Conservation (phyloP, 108 stramenopile species). For the Pseudonitzschia pungens region DNA sequence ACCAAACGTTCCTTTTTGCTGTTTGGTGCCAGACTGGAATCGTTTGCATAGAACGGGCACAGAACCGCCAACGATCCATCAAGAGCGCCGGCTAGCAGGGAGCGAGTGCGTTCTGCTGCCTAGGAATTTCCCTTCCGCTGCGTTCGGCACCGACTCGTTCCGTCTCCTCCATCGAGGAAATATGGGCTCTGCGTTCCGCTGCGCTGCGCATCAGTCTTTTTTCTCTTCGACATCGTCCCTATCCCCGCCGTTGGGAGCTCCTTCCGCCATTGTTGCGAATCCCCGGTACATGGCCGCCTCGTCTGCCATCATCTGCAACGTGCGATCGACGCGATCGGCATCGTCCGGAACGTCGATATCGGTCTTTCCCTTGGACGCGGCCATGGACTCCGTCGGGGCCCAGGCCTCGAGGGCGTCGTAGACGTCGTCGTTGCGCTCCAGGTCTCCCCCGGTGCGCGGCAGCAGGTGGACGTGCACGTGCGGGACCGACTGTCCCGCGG, state of each 20-base stretch:
- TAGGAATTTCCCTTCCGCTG: too few species aligned
- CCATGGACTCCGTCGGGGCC: slow-evolving; percentile 65
- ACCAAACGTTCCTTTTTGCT: too few species aligned
- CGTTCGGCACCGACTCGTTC: too few species aligned
- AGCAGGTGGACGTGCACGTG: slow-evolving; percentile 93
- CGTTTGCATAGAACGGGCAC: too few species aligned
- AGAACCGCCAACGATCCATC: too few species aligned
- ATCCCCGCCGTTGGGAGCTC: background rate
- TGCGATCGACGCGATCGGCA: slow-evolving; percentile 72
- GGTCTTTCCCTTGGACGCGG: slow-evolving; percentile 14
- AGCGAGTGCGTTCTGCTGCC: too few species aligned
- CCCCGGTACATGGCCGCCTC: slow-evolving; percentile 69
- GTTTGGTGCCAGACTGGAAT: too few species aligned
- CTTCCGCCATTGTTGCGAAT: slow-evolving; percentile 1
- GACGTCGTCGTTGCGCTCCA: slow-evolving; percentile 82
- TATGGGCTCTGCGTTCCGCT: too few species aligned
- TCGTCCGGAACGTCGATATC: slow-evolving; percentile 74
- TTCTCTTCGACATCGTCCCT: too few species aligned
- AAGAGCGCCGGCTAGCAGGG: too few species aligned
- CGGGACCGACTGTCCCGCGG: slow-evolving; percentile 85
- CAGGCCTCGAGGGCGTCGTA: slow-evolving; percentile 81
- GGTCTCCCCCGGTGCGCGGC: slow-evolving; percentile 68
- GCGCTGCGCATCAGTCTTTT: too few species aligned
- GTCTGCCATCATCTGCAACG: slow-evolving; percentile 70
- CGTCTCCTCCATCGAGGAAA: too few species aligned